A percentile compares a stretch with the other conserved stretches of the same genome.
Conservation (phyloP, 208 protist genomes). For the Lotmaria passim region DNA sequence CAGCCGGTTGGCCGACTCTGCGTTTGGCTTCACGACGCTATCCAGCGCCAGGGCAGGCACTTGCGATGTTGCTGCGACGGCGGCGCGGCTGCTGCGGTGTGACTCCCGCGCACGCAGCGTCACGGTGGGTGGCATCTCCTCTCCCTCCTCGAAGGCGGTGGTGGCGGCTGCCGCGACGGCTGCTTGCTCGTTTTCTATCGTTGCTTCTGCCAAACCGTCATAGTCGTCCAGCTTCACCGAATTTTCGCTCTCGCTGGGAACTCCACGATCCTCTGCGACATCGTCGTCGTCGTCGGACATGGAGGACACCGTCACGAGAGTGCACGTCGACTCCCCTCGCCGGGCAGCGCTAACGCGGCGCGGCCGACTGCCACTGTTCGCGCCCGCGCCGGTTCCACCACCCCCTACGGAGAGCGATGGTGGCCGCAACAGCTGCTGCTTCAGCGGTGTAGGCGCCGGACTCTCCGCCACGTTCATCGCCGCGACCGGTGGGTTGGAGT, state of each 20-base stretch:
- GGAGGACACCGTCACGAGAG: conserved; percentile 44
- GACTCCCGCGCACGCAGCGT: conserved; percentile 11
- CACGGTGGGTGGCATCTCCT: conserved; percentile 23
- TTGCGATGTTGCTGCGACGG: neutral
- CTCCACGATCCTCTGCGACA: too few species aligned
- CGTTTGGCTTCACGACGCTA: conserved; percentile 16
- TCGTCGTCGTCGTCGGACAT: conserved; percentile 35
- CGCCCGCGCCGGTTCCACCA: neutral
- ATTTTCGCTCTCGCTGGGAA: too few species aligned
- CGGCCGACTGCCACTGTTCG: conserved; percentile 17
- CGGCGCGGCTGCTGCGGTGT: neutral
- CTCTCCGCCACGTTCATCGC: neutral
- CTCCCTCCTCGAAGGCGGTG: neutral
- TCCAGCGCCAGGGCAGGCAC: conserved; percentile 18
- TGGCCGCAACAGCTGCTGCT: conserved; percentile 6
- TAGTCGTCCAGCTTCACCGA: too few species aligned
- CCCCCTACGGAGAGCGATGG: conserved; percentile 12
- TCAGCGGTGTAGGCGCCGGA: neutral
- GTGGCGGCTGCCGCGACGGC: neutral
- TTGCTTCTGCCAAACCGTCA: too few species aligned
- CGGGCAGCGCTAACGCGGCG: conserved; percentile 21
- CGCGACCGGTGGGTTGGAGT: neutral
- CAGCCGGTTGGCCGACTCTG: neutral
- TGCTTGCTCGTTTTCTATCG: neutral
- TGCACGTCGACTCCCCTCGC: conserved; percentile 43